These are phyloP conservation scores for Guyanaporus albipodus DNA, from an alignment of 768 basidiomycete genomes.

Conservation along the genomic window DNA sequence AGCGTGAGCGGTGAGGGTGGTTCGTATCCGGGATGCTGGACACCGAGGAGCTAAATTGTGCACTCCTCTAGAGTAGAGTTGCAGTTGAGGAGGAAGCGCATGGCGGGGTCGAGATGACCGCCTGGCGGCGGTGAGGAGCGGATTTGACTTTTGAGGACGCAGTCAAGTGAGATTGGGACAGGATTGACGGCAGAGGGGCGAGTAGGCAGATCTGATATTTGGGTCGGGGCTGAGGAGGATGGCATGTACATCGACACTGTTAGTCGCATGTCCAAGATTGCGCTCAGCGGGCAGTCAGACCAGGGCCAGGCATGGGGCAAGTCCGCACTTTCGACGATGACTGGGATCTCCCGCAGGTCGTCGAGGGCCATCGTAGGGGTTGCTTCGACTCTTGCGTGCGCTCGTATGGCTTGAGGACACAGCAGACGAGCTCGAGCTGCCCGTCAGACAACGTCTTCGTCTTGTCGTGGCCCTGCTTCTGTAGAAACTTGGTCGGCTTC, in stretches of 20 bases:
- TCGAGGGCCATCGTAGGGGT: constrained; percentile 24
- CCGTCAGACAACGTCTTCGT: constrained; percentile 47
- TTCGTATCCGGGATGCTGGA: constrained; percentile 75
- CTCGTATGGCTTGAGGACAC: constrained; percentile 22
- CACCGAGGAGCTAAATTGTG: constrained; percentile 84
- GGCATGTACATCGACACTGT: constrained; percentile 44
- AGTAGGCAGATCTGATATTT: constrained; percentile 67
- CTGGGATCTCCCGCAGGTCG: constrained; percentile 49
- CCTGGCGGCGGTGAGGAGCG: constrained; percentile 65
- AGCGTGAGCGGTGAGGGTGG: constrained; percentile 28
- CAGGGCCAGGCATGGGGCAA: constrained; percentile 53
- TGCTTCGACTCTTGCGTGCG: constrained; percentile 31
- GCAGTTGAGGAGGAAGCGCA: constrained; percentile 84
- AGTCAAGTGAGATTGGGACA: constrained; percentile 45
- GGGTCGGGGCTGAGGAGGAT: constrained; percentile 41
- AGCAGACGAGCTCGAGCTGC: constrained; percentile 32
- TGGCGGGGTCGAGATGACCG: constrained; percentile 77
- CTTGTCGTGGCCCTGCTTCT: constrained; percentile 60
- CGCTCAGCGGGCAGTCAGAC: constrained; percentile 51
- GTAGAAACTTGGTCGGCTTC: constrained; percentile 65
- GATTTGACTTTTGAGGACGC: constrained; percentile 43
- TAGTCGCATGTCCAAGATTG: constrained; percentile 41
- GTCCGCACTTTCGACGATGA: constrained; percentile 61
- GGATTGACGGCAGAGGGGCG: constrained; percentile 64
- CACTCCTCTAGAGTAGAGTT: constrained; percentile 85